Evolutionary conservation across 192 early-diverging fungal species (phyloP).

Genomic region (Piromyces finnis): DNA sequence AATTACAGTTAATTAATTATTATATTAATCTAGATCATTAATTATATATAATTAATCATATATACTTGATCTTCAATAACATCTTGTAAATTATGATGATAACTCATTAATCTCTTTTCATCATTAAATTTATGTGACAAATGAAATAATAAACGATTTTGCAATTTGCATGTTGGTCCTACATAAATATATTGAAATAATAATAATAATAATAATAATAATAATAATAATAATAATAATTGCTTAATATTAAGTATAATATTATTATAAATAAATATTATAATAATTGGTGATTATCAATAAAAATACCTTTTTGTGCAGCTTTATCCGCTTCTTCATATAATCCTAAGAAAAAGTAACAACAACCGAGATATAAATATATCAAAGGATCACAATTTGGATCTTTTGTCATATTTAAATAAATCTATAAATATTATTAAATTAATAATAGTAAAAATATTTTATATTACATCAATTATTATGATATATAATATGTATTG

Average conservation of each 20-base stretch:
- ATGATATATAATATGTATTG: too few species aligned
- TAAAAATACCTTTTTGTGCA: constrained; percentile 20
- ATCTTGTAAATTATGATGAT: constrained; percentile 39
- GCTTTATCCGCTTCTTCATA: constrained; percentile 39
- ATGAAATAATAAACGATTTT: constrained; percentile 40
- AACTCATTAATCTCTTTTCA: constrained; percentile 41
- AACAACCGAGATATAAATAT: constrained; percentile 31
- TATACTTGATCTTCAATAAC: constrained; percentile 34
- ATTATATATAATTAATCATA: background rate
- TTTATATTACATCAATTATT: too few species aligned
- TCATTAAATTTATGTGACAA: constrained; percentile 46
- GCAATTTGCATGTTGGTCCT: constrained; percentile 40
- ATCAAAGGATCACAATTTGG: constrained; percentile 22
- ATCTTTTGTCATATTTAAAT: constrained; percentile 16
- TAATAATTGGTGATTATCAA: too few species aligned
- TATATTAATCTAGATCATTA: background rate
- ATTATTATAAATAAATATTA: too few species aligned
- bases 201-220: background rate
- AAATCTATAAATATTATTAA: too few species aligned
- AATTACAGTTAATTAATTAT: too few species aligned
- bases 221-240: too few species aligned
- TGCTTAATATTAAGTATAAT: too few species aligned
- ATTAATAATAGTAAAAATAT: too few species aligned
- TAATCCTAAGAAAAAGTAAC: constrained; percentile 39
- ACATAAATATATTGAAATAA: background rate